These are phyloP conservation scores for Tricholoma furcatifolium DNA, from an alignment of 768 basidiomycete genomes.

Conservation along the genomic window DNA sequence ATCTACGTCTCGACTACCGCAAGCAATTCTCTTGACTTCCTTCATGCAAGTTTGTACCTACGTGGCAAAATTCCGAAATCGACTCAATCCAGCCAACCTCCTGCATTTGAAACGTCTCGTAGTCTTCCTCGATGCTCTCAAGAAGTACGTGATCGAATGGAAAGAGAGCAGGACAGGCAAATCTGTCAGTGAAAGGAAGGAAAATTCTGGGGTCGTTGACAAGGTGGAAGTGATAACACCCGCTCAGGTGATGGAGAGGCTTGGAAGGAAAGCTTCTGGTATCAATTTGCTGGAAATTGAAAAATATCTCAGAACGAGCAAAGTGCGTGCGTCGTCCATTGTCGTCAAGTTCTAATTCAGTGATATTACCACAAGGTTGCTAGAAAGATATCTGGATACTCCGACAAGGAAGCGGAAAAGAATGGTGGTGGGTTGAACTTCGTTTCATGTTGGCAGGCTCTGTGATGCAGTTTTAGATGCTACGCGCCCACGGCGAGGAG, in stretches of 20 bases:
- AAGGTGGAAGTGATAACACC: constrained; percentile 67
- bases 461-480: not conserved
- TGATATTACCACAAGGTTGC: constrained; percentile 45
- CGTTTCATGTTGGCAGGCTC: not conserved
- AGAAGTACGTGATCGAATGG: constrained; percentile 59
- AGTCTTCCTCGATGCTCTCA: constrained; percentile 67
- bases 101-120: constrained; percentile 81
- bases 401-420: constrained; percentile 55
- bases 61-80: constrained; percentile 72
- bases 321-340: constrained; percentile 45
- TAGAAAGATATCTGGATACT: constrained; percentile 83
- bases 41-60: constrained; percentile 77
- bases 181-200: constrained; percentile 12
- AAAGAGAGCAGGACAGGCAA: constrained; percentile 29
- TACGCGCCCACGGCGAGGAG: constrained; percentile 29
- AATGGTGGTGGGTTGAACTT: constrained; percentile 29
- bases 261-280: constrained; percentile 69
- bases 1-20: constrained; percentile 69
- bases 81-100: constrained; percentile 69
- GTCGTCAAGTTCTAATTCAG: not conserved
- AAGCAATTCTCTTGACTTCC: constrained; percentile 55
- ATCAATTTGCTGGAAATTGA: constrained; percentile 86
- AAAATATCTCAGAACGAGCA: constrained; percentile 77
- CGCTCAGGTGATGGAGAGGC: constrained; percentile 56
- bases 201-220: constrained; percentile 8